These are phyloP conservation scores for Podaxis pistillaris DNA, from an alignment of 768 basidiomycete species.

Conservation along the genomic window DNA sequence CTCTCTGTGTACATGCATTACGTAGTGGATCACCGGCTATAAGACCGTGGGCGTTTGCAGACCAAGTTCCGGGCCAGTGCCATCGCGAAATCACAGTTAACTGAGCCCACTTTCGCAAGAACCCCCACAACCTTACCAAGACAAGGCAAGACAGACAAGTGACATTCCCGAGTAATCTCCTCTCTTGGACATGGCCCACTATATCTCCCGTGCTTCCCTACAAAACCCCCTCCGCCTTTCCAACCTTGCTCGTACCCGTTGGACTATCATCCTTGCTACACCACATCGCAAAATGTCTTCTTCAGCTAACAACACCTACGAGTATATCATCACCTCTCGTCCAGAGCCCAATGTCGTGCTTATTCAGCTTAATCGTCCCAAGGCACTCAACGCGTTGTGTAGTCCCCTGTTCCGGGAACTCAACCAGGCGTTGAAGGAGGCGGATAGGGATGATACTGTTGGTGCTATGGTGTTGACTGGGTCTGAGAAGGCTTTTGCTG, in stretches of 20 bases:
- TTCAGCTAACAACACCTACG: slow-evolving; percentile 38
- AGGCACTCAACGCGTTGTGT: slow-evolving; percentile 85
- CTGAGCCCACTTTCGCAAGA: neutral
- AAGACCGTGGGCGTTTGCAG: neutral
- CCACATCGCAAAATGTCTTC: slow-evolving; percentile 48
- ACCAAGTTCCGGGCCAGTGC: neutral
- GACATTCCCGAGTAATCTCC: neutral
- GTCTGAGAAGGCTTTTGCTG: slow-evolving; percentile 90
- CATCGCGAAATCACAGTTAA: neutral
- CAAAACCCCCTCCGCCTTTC: slow-evolving; percentile 11
- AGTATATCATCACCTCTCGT: slow-evolving; percentile 65
- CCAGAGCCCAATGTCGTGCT: slow-evolving; percentile 72
- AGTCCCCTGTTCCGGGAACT: slow-evolving; percentile 80
- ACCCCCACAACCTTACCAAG: neutral
- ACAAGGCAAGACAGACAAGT: neutral
- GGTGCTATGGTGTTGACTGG: slow-evolving; percentile 93
- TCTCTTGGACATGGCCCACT: slow-evolving; percentile 22
- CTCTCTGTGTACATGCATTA: neutral
- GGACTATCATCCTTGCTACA: slow-evolving; percentile 5
- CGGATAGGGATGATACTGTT: slow-evolving; percentile 67
- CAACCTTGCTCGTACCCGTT: slow-evolving; percentile 10
- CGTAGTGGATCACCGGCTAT: neutral
- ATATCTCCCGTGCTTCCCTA: slow-evolving; percentile 18
- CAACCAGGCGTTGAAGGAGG: slow-evolving; percentile 69
- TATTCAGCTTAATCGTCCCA: slow-evolving; percentile 86